Conservation (phyloP, 31 red algal genomes). For the Odonthalia washingtoniensis region DNA sequence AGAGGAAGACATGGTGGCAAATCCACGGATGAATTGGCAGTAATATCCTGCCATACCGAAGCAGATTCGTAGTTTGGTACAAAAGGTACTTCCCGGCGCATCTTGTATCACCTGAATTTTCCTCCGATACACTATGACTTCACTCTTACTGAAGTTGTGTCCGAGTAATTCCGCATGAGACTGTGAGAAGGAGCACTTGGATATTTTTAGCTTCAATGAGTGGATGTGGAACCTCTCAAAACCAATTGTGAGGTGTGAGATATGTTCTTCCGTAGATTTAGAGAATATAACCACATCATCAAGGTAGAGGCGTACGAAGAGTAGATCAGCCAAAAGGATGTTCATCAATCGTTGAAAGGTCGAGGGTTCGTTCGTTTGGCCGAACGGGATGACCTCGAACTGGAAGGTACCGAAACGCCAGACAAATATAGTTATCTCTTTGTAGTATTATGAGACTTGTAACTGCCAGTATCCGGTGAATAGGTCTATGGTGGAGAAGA, state of each 20-base stretch:
- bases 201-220: too few species aligned
- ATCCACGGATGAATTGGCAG: background rate
- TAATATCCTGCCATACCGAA: background rate
- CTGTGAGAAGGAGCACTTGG: background rate
- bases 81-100: background rate
- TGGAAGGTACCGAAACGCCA: background rate
- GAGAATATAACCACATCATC: too few species aligned
- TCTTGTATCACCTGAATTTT: background rate
- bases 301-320: too few species aligned
- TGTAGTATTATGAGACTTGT: background rate
- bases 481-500: background rate
- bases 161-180: background rate
- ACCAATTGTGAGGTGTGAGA: too few species aligned
- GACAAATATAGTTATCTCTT: background rate
- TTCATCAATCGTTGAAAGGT: background rate
- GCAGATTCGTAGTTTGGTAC: background rate
- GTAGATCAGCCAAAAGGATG: too few species aligned
- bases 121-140: background rate
- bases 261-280: too few species aligned
- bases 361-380: background rate
- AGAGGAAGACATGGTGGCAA: background rate
- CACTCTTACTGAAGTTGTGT: background rate
- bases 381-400: background rate
- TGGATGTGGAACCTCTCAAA: too few species aligned
- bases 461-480: background rate